Base-by-base conservation (phyloP, 345 rosid genomes). In the Garcia nutans region DNA sequence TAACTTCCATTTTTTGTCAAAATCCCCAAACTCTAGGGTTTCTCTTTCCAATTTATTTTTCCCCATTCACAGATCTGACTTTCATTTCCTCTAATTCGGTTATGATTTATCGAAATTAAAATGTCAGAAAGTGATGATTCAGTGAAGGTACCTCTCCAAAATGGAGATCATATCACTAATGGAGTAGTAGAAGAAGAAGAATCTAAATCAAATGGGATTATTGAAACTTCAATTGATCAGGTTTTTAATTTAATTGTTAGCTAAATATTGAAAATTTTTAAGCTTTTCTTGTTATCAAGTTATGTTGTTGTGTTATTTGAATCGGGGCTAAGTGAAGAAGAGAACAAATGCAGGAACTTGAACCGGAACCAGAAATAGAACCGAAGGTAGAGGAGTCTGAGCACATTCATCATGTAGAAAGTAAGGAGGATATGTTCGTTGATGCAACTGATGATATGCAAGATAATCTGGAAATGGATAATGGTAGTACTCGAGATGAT, bases 351-450 rank as follows among this genome's bases (percentile, higher is more conserved):
- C 26, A 72, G 37, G 70, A 24, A 56, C 6, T 65, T 68, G 66
- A 71, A 17, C 60, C 54, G 24, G 72, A 52, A 52, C 10, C 42
- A 69, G 71, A 44, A 66, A 5, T 15, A 3, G 70, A 75, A 71
- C 73, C 76, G 84, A 83, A 57, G 61, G 68, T 3, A n/a, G 75
- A n/a, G 49, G 75, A 15, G 56, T 28, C 70, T 70, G 45, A 65
- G 80, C 69, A 73, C 37, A 55, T 85, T 75, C 72, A 26, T 60
- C 82, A 80, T 60, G 85, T 73, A 73, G 97, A 89, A 16, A 85
- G 93, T 72, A 95, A 83, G 82, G 97, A 95, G 65, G 99, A 95
- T 77, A 84, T 88, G 97, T 95, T 95, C 75, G 89, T 86, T 33
- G 99, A 93, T 87, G 99, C 97, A 10, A 55, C 88, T 0, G 99